Evolutionary conservation across 2,329 filamentous ascomycete species (phyloP).

Genomic region (Aspergillus transmontanensis): DNA sequence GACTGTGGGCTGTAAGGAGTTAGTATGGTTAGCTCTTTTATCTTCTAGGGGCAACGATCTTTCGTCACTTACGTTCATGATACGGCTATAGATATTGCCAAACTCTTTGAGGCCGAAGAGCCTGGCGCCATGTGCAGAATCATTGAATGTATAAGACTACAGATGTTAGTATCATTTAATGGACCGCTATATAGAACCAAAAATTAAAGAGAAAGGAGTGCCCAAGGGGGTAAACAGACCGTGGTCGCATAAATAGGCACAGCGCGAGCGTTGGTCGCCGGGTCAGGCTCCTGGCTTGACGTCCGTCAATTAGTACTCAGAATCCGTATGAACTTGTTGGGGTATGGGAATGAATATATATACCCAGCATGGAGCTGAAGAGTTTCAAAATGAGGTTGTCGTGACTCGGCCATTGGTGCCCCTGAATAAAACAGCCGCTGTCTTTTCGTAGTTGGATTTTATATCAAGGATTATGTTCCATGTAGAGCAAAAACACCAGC

Average conservation of each 20-base stretch:
- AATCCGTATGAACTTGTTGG: not conserved
- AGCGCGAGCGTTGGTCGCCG: conserved; percentile 80
- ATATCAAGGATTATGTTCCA: not conserved
- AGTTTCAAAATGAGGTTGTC: conserved; percentile 70
- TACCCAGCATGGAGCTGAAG: conserved; percentile 85
- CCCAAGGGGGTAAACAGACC: conserved; percentile 40
- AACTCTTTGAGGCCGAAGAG: conserved; percentile 96
- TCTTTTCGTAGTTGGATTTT: not conserved
- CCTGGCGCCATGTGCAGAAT: conserved; percentile 91
- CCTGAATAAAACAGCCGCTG: not conserved
- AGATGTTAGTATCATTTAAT: not conserved
- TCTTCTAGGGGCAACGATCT: not conserved
- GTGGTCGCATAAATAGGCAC: conserved; percentile 95
- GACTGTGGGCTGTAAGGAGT: conserved; percentile 69
- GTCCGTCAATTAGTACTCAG: conserved; percentile 16
- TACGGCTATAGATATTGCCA: conserved; percentile 96
- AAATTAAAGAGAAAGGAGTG: not conserved
- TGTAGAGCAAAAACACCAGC: not conserved
- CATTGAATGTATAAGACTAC: conserved; percentile 89
- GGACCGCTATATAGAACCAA: not conserved
- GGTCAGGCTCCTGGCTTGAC: conserved; percentile 74
- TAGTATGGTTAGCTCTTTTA: not conserved
- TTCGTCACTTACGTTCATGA: conserved; percentile 74
- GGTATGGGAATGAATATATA: conserved; percentile 24
- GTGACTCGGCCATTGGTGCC: conserved; percentile 37